phyloP scores from a whole-genome alignment of 805 yeast species.

The Ogataea paraovalis region DNA sequence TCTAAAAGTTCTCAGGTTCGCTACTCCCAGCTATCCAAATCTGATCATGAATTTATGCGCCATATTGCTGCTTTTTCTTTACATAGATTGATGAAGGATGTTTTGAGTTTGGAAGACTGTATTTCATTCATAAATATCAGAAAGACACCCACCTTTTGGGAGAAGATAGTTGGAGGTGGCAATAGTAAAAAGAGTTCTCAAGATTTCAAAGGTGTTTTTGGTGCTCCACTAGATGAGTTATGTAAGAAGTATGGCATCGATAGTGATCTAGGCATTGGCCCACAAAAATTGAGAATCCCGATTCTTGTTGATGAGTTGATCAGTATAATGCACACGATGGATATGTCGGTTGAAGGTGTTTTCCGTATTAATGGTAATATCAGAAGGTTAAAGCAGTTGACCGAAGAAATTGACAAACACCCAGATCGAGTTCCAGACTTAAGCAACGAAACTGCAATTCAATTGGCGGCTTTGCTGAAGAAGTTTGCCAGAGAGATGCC shows the following conservation, averaged over 20 bases:
- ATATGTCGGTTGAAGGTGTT: conserved; percentile 93
- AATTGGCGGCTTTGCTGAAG: conserved; percentile 87
- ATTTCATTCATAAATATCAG: conserved; percentile 39
- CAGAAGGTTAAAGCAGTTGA: conserved; percentile 67
- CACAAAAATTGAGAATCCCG: conserved; percentile 76
- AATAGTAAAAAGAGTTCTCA: conserved; percentile 5
- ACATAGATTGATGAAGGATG: conserved; percentile 30
- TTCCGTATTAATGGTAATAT: conserved; percentile 96
- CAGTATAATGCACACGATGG: conserved; percentile 79
- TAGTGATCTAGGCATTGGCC: conserved; percentile 80
- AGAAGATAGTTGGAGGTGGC: conserved; percentile 35
- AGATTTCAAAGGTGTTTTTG: conserved; percentile 55
- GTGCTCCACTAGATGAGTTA: conserved; percentile 66
- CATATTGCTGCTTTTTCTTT: conserved; percentile 56
- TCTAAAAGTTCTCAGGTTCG: conserved; percentile 40
- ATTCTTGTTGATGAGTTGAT: conserved; percentile 82
- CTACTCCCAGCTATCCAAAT: conserved; percentile 58
- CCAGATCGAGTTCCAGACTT: conserved; percentile 73
- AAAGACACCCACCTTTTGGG: conserved; percentile 49
- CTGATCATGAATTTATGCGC: conserved; percentile 55
- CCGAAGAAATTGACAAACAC: conserved; percentile 66
- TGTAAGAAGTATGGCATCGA: conserved; percentile 73
- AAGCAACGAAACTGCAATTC: conserved; percentile 75
- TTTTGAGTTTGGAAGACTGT: conserved; percentile 37
- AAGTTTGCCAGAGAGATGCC: conserved; percentile 91